A percentile compares a stretch with the other conserved stretches of the same genome.
Evolutionary conservation across 2,329 filamentous ascomycete genomes (phyloP).

Genomic region (Sphaerostilbella broomeana): DNA sequence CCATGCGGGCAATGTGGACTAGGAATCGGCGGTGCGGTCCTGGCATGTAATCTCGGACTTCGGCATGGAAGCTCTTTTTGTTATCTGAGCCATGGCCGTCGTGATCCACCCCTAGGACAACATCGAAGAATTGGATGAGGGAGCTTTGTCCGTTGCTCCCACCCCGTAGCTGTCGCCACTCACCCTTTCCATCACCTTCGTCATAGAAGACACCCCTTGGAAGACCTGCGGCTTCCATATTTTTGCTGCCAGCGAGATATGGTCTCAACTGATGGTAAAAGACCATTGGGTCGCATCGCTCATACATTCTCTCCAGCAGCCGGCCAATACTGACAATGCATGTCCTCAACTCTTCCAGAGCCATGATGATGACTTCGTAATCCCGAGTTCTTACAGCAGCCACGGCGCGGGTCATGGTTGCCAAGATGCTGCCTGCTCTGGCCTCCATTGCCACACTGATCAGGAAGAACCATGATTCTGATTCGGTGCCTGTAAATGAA

Average conservation of each 20-base stretch:
- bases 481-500: conserved; percentile 81
- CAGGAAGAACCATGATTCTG: conserved; percentile 93
- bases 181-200: conserved; percentile 56
- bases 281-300: conserved; percentile 75
- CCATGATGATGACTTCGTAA: conserved; percentile 51
- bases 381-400: conserved; percentile 58
- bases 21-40: conserved; percentile 76
- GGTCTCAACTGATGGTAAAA: conserved; percentile 89
- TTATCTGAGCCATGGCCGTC: conserved; percentile 31
- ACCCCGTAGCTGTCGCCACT: conserved; percentile 74
- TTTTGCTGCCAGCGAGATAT: conserved; percentile 84
- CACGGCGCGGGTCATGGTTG: conserved; percentile 71
- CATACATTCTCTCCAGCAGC: conserved; percentile 77
- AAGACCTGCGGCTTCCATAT: conserved; percentile 79
- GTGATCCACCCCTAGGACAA: conserved; percentile 79
- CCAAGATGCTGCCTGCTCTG: conserved; percentile 66
- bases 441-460: conserved; percentile 89
- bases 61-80: conserved; percentile 41
- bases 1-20: conserved; percentile 58
- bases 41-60: conserved; percentile 89
- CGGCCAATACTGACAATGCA: conserved; percentile 62
- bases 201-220: conserved; percentile 82
- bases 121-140: conserved; percentile 87
- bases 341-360: conserved; percentile 57
- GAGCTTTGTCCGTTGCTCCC: conserved; percentile 93